Percentiles rank a stretch among this genome's conserved stretches.
Conservation (phyloP, 192 early-diverging fungal species). For the Coemansia sp. region DNA sequence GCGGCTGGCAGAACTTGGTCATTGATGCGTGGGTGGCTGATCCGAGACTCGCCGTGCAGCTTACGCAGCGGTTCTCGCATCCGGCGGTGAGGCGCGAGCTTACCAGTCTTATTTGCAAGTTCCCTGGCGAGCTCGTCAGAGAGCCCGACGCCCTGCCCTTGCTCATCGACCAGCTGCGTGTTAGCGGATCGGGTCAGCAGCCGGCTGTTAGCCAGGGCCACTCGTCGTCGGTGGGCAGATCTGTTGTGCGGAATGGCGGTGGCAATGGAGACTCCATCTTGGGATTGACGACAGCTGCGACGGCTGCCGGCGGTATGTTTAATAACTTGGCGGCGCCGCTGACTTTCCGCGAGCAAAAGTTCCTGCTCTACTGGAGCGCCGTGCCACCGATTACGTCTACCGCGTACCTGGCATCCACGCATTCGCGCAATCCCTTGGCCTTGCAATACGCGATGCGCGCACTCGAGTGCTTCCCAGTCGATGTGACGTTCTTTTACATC, state of each 20-base stretch:
- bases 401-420: constrained; percentile 73
- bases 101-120: constrained; percentile 62
- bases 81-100: constrained; percentile 70
- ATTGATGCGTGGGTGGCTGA: constrained; percentile 83
- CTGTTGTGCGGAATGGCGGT: background rate
- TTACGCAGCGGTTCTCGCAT: constrained; percentile 75
- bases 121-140: constrained; percentile 67
- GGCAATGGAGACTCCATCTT: background rate
- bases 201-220: background rate
- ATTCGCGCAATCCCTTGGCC: constrained; percentile 82
- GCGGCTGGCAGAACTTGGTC: constrained; percentile 77
- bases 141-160: constrained; percentile 75
- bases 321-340: constrained; percentile 17
- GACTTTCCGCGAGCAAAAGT: constrained; percentile 59
- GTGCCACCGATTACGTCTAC: constrained; percentile 91
- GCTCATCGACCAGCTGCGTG: constrained; percentile 66
- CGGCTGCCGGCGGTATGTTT: constrained; percentile 37
- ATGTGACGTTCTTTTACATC: constrained; percentile 98
- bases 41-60: constrained; percentile 81
- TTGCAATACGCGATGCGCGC: constrained; percentile 94
- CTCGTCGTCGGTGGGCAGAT: background rate
- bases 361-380: constrained; percentile 87
- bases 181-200: background rate
- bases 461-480: constrained; percentile 88
- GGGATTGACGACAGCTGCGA: background rate